Percentiles rank a stretch among this genome's conserved stretches.
These are phyloP conservation scores for Dactylellina cionopaga DNA, from an alignment of 2,329 filamentous ascomycete genomes.

Conservation along the genomic window DNA sequence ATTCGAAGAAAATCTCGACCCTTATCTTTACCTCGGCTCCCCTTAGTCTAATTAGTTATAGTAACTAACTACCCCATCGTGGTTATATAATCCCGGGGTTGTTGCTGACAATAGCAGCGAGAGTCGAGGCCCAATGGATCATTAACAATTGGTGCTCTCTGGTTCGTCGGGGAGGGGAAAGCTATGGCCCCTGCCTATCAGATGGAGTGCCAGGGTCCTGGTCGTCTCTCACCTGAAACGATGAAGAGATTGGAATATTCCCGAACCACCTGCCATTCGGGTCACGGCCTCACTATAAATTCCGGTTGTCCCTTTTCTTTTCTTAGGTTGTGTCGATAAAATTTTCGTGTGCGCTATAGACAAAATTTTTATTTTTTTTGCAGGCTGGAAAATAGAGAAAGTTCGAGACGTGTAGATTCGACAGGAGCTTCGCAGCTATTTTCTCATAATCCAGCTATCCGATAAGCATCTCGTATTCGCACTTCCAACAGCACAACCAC, in stretches of 20 bases:
- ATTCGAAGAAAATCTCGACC: too few relatives aligned
- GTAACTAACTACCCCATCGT: too few relatives aligned
- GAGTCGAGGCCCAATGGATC: constrained; percentile 32
- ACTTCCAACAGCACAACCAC: not conserved
- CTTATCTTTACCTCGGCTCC: too few relatives aligned
- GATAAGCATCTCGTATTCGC: too few relatives aligned
- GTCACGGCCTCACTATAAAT: constrained; percentile 33
- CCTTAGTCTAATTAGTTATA: too few relatives aligned
- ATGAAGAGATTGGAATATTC: constrained; percentile 31
- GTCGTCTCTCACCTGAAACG: constrained; percentile 19
- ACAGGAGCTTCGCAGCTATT: too few relatives aligned
- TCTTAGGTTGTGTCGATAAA: not conserved
- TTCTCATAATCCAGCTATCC: too few relatives aligned
- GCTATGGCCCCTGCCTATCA: constrained; percentile 35
- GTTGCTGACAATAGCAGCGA: constrained; percentile 26
- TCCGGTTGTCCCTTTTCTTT: constrained; percentile 5
- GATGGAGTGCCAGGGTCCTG: constrained; percentile 22
- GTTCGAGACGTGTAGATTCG: too few relatives aligned
- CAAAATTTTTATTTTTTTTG: constrained; percentile 26
- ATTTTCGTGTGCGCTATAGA: not conserved
- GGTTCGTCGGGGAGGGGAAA: constrained; percentile 25
- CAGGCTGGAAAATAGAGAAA: too few relatives aligned
- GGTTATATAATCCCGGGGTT: constrained; percentile 26
- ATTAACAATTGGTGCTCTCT: constrained; percentile 42
- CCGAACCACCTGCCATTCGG: constrained; percentile 50